Evolutionary conservation across 805 yeast genomes (phyloP), one percentile per base, ranked within the genome.

Genomic region (Sporopachydermia quercuum): DNA sequence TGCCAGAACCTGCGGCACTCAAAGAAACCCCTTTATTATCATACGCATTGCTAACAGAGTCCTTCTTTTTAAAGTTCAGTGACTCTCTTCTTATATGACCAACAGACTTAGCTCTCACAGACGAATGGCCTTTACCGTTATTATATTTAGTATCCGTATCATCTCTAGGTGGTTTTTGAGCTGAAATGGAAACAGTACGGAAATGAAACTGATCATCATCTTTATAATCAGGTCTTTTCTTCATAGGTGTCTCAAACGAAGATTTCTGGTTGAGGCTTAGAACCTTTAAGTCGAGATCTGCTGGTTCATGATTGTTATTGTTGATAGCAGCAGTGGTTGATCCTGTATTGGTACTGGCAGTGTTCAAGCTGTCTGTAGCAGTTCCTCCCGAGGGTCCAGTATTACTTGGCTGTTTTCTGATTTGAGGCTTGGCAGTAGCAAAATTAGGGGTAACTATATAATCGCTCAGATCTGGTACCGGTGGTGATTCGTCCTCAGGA

Each of bases 31-130:
- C 30, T 8, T 8, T 8, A n/a, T 8, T 23, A 23, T 23, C 30
- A n/a, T 23, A 23, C 8, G 30, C 30, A 23, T 23, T 23, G 18
- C n/a, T 5, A 5, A 11, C 18, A 13, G 6, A 5, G 33, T 36
- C 33, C 13, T 11, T 13, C 19, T 15, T 36, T 17, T 36, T 36
- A 36, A 36, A 36, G 27, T 14, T 16, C 34, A 68, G 56, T 4
- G 80, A 69, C 43, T 76, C 78, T 49, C 74, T 77, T 51, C 83
- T 71, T 15, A 74, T 70, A 54, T 83, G 89, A n/a, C 87, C 86
- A 38, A 83, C 76, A 15, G 94, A 80, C 53, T 81, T 84, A 2
- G 94, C 93, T 50, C 94, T 71, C 1, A 93, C 94, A 11, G 85
- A 74, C 30, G 94, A 93, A 56, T 83, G 94, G 44, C 63, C 60